Evolutionary conservation across 257 asterid species (phyloP).

Genomic region (Solanum paucissectum): DNA sequence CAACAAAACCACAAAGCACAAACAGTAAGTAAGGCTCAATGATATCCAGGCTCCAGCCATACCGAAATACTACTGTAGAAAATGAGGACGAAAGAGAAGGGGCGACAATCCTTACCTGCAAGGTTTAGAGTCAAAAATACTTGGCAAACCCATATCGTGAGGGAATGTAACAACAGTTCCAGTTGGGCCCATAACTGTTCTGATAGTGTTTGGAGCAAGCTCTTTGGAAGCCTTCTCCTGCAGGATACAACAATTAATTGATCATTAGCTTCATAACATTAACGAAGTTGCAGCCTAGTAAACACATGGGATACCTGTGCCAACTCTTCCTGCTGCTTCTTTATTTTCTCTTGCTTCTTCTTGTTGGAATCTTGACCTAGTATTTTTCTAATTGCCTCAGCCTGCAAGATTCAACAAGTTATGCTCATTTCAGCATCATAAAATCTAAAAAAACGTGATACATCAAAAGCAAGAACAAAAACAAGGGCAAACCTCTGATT

Average conservation of each 20-base stretch:
- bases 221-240: constrained; percentile 66
- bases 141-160: constrained; percentile 65
- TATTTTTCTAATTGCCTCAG: constrained; percentile 73
- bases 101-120: constrained; percentile 26
- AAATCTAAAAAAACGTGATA: neutral
- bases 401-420: constrained; percentile 9
- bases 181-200: constrained; percentile 67
- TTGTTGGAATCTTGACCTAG: constrained; percentile 91
- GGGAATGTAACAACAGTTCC: constrained; percentile 83
- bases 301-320: constrained; percentile 54
- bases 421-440: neutral
- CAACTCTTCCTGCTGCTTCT: constrained; percentile 83
- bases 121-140: constrained; percentile 42
- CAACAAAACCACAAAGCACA: constrained; percentile 5
- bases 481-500: constrained; percentile 23
- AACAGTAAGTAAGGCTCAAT: neutral
- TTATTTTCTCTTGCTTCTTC: constrained; percentile 76
- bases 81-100: neutral
- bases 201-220: constrained; percentile 61
- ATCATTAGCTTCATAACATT: neutral
- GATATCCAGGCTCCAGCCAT: neutral
- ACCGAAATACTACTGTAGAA: neutral
- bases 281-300: neutral
- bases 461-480: neutral
- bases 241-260: neutral